phyloP scores from a whole-genome alignment of 306 rosid species.

The Vicia sativa region DNA sequence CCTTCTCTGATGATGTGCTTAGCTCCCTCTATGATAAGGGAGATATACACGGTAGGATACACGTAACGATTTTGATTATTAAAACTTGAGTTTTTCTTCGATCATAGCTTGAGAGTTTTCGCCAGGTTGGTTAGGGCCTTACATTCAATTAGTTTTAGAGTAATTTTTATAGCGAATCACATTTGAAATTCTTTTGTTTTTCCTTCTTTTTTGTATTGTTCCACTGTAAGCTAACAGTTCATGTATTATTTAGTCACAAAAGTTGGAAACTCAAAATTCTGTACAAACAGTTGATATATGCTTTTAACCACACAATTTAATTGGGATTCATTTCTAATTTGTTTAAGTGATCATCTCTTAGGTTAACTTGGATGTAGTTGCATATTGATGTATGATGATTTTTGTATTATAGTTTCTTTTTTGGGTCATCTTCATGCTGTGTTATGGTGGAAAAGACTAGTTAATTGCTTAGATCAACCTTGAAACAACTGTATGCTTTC shows the following conservation, averaged over 20 bases:
- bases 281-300: conserved; percentile 44
- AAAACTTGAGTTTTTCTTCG: conserved; percentile 46
- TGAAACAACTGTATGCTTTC: conserved; percentile 21
- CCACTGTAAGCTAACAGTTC: conserved; percentile 45
- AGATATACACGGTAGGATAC: conserved; percentile 44
- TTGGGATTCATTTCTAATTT: conserved; percentile 34
- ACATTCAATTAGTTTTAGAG: conserved; percentile 47
- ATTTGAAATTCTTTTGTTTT: conserved; percentile 40
- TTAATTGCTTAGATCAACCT: conserved; percentile 15
- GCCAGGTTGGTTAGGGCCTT: conserved; percentile 28
- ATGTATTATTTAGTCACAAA: conserved; percentile 46
- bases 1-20: conserved; percentile 26
- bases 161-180: conserved; percentile 47
- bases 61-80: conserved; percentile 39
- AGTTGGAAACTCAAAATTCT: conserved; percentile 41
- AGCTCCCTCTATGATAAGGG: not conserved
- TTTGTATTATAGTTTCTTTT: conserved; percentile 14
- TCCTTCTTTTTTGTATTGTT: conserved; percentile 25
- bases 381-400: not conserved
- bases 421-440: conserved; percentile 18
- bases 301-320: conserved; percentile 37
- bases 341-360: conserved; percentile 10
- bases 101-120: conserved; percentile 34
- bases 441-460: conserved; percentile 20
- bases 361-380: conserved; percentile 32